Conservation (phyloP, 2,329 filamentous ascomycete species). For the Chaetomiaceae sp. region DNA sequence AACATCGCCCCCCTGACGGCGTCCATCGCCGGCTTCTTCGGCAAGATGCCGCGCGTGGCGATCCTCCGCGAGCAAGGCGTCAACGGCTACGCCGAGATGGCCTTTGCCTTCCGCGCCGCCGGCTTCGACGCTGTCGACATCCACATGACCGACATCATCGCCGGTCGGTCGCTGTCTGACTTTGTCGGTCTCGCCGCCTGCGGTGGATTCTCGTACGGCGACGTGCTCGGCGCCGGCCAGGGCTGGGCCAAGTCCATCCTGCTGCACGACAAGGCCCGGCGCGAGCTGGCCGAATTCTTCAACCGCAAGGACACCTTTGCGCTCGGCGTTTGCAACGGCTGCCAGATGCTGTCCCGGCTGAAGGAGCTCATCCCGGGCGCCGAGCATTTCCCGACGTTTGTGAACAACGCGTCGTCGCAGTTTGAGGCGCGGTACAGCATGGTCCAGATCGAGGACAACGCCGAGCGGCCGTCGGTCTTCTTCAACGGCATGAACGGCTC, state of each 20-base stretch:
- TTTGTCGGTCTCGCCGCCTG: conserved; percentile 92
- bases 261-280: conserved; percentile 69
- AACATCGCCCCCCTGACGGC: conserved; percentile 65
- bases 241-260: conserved; percentile 95
- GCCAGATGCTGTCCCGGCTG: conserved; percentile 85
- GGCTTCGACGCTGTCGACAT: conserved; percentile 91
- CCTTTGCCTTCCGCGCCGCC: conserved; percentile 86
- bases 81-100: conserved; percentile 96
- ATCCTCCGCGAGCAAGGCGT: conserved; percentile 94
- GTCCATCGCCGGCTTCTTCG: conserved; percentile 53
- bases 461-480: conserved; percentile 65
- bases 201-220: conserved; percentile 91
- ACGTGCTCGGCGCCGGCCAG: conserved; percentile 84
- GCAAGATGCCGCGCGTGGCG: conserved; percentile 67
- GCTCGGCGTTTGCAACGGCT: conserved; percentile 94
- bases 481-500: conserved; percentile 82
- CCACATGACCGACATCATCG: conserved; percentile 91
- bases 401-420: conserved; percentile 78
- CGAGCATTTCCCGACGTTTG: conserved; percentile 77
- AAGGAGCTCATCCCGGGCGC: conserved; percentile 85
- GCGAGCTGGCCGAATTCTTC: conserved; percentile 82
- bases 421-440: conserved; percentile 86
- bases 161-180: conserved; percentile 70
- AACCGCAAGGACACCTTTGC: conserved; percentile 83
- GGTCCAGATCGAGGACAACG: conserved; percentile 65